Conservation (phyloP, 495 filamentous ascomycete genomes). For the Penicillium subrubescens region DNA sequence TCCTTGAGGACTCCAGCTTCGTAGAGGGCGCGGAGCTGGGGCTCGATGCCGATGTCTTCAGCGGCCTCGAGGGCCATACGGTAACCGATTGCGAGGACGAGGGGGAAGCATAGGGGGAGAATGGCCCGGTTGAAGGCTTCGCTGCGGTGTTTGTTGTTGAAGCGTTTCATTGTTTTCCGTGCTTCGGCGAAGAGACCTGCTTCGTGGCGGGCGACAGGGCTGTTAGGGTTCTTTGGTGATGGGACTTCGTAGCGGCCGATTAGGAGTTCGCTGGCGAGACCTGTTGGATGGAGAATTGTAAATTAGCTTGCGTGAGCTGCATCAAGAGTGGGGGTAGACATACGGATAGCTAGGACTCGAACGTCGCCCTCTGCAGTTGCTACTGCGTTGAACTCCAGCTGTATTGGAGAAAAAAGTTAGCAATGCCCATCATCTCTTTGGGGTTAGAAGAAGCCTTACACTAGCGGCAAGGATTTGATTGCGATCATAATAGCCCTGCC, state of each 20-base stretch:
- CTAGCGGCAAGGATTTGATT: neutral
- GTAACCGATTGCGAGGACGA: constrained; percentile 37
- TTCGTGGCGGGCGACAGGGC: constrained; percentile 34
- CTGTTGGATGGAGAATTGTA: constrained; percentile 14
- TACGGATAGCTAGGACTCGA: constrained; percentile 32
- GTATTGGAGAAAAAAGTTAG: neutral
- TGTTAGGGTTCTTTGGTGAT: constrained; percentile 19
- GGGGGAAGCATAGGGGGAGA: constrained; percentile 31
- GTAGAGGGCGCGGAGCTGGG: constrained; percentile 30
- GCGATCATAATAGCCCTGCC: neutral
- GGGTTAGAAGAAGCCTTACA: neutral
- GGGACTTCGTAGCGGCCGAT: constrained; percentile 38
- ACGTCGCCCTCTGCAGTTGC: constrained; percentile 36
- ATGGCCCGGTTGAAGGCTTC: constrained; percentile 28
- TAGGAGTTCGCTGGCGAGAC: constrained; percentile 37
- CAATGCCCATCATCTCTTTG: neutral
- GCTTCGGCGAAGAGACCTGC: constrained; percentile 27
- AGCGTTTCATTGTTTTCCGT: constrained; percentile 9
- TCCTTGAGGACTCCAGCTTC: constrained; percentile 25
- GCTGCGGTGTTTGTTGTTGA: constrained; percentile 23
- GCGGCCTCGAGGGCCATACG: constrained; percentile 43
- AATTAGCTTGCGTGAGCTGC: neutral
- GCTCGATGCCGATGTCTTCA: constrained; percentile 21
- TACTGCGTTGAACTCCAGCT: neutral
- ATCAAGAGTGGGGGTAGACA: neutral